Evolutionary conservation across 805 yeast genomes (phyloP), one percentile per base, ranked within the genome.

Genomic region (Komagataella ulmi): DNA sequence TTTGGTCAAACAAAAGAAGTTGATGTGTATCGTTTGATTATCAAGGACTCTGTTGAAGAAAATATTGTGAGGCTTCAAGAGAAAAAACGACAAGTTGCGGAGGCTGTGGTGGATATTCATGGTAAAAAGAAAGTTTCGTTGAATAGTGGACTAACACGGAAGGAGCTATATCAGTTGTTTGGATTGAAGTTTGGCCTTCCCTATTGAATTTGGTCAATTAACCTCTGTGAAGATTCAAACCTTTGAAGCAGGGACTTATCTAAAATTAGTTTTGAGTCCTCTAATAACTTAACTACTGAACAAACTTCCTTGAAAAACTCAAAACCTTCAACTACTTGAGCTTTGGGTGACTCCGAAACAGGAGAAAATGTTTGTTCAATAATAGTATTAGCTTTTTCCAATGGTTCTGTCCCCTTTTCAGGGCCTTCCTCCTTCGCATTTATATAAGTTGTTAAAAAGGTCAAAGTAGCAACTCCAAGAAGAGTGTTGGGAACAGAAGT

Each of bases 391-490:
- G 50, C 50, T 2, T 56, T 17, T 30, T 30, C 40, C 40, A 30
- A 6, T 4, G n/a, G 14, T 30, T 30, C 40, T 4, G 40, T 30
- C 40, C 14, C 40, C 18, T 58, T 55, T 24, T 53, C 24, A 7
- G 44, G 47, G 7, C 47, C 47, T n/a, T 43, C 50, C 7, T 30
- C 46, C 19, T 24, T 40, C 23, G 50, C 48, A 21, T 48, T 50
- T 12, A 57, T 48, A 49, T 58, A 60, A 0, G 50, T 45, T 52
- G 76, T 80, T 46, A 80, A 72, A 56, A 75, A 79, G 17, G 76
- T 67, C 58, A 80, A 80, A 5, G 76, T 68, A 3, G 83, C 69
- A 8, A 84, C 72, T 6, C 86, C 91, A 58, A 81, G 62, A 12
- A 85, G 68, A 1, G 88, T 80, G 59, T 74, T 83, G 54, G 86